Evolutionary conservation across 495 filamentous ascomycete species (phyloP), one percentile per base, ranked within the genome.

Genomic region (Penicillium waksmanii): DNA sequence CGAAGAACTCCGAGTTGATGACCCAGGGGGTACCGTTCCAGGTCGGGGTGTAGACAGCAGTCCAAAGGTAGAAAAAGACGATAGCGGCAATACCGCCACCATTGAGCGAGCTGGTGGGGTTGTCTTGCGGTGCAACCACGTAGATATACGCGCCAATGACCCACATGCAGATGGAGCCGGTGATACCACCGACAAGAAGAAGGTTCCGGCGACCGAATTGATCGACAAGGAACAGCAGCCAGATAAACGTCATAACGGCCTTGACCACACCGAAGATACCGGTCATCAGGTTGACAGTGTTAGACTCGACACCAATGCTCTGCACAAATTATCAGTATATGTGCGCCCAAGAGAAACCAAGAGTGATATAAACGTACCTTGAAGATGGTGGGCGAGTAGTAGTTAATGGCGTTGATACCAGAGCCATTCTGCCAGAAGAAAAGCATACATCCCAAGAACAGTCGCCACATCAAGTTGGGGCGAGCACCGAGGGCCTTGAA

Each of bases 21-120:
- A 87, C 83, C 84, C 85, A 88, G 0, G 84, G 84, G 6, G 84
- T 85, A 13, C 86, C 87, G 67, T 91, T 90, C 88, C 88, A 90
- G 2, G 84, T 84, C 0, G 88, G 84, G 0, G 87, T 88, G 65
- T 91, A 91, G 67, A 88, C 87, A 1, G 86, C 85, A 13, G 87
- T 89, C 85, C 87, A 90, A 10, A 91, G 81, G 66, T 90, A 91
- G 77, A 90, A 90, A 78, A 91, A 89, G 78, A 89, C 85, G 19
- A 91, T 82, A 17, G 87, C 87, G 0, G 84, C 84, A 51, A 88
- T 87, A 54, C 87, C 87, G 33, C 80, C 84, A 2, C 80, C 70
- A 19, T 74, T 71, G 11, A 89, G 71, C n/a, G 68, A 57, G 7
- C 56, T 53, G 17, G 53, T 71, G 19, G 70, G 68, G 44, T 82